Percentiles rank a stretch among this genome's conserved stretches.
These are phyloP conservation scores for Fusarium luffae DNA, from an alignment of 2,329 filamentous ascomycete genomes.

Conservation along the genomic window DNA sequence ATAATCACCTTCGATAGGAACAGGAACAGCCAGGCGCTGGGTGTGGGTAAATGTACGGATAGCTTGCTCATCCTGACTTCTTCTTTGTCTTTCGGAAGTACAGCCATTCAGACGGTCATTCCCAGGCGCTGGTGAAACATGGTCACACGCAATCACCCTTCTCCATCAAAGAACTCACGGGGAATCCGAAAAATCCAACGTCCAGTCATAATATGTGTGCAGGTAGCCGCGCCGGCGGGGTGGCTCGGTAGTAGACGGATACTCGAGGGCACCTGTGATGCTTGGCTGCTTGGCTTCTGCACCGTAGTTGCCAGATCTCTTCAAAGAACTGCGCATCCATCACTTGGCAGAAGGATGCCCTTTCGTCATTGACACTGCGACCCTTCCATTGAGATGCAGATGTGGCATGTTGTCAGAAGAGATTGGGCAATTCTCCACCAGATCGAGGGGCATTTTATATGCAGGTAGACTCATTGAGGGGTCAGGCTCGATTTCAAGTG, in stretches of 20 bases:
- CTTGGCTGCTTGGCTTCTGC: conserved; percentile 4
- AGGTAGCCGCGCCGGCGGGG: conserved; percentile 37
- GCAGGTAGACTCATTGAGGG: conserved; percentile 20
- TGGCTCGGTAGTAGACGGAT: conserved; percentile 21
- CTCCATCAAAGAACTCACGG: conserved; percentile 3
- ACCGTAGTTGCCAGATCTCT: conserved; percentile 20
- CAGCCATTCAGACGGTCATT: conserved; percentile 19
- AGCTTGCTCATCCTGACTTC: conserved; percentile 3
- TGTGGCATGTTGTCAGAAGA: conserved; percentile 42
- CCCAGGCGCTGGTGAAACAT: conserved; percentile 42
- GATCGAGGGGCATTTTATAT: conserved; percentile 42
- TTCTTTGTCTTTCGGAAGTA: conserved; percentile 22
- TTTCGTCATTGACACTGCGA: conserved; percentile 29
- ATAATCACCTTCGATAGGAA: background rate
- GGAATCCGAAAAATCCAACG: conserved; percentile 6
- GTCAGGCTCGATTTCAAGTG: conserved; percentile 16
- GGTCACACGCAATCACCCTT: conserved; percentile 33
- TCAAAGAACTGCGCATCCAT: conserved; percentile 12
- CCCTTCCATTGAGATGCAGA: conserved; percentile 32
- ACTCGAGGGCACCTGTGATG: conserved; percentile 19
- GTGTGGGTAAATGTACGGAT: conserved; percentile 9
- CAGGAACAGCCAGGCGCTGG: background rate
- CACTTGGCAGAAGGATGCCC: conserved; percentile 12
- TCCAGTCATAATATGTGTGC: conserved; percentile 35
- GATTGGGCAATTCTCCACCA: conserved; percentile 46